Evolutionary conservation across 2,329 filamentous ascomycete genomes (phyloP), one percentile per base, ranked within the genome.

Genomic region (Pseudohalonectria lignicola): DNA sequence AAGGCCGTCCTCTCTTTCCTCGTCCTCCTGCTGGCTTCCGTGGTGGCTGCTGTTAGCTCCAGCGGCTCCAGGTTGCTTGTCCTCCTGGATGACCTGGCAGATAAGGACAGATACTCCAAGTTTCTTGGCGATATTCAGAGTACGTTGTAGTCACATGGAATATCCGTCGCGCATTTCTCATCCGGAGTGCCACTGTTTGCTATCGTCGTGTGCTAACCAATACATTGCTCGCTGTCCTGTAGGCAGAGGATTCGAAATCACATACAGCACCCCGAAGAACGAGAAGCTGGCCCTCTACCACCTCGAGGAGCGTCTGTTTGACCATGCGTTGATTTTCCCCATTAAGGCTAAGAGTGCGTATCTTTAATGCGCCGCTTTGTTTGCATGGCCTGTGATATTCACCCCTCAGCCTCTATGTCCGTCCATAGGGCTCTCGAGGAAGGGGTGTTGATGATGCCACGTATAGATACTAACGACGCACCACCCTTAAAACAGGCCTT

Each of bases 311-410:
- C 79, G 83, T 58, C 78, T 76, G 45, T 96, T 88, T 62, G 90
- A 96, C 63, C 90, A 98, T 62, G 66, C 96, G 47, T 62, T 96
- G 46, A 72, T 98, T 49, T 76, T 96, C 46, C 92, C 92, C 37
- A 78, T 81, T 43, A 94, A 90, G 62, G 77, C 85, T 23, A 98
- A 98, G 74, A 88, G 83, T 86, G 56, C 40, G 59, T 50, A 19
- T 6, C 10, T n/a, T n/a, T n/a, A n/a, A n/a, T n/a, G n/a, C n/a
- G n/a, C n/a, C 37, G n/a, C n/a, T n/a, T n/a, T n/a, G n/a, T n/a
- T n/a, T n/a, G n/a, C n/a, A n/a, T n/a, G n/a, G n/a, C n/a, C n/a
- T n/a, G n/a, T n/a, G n/a, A n/a, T n/a, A n/a, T n/a, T n/a, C n/a
- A n/a, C n/a, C n/a, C n/a, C n/a, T n/a, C n/a, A n/a, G n/a, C n/a